Base-by-base conservation (phyloP, 129 eudicot species). In the Flaveria linearis region DNA sequence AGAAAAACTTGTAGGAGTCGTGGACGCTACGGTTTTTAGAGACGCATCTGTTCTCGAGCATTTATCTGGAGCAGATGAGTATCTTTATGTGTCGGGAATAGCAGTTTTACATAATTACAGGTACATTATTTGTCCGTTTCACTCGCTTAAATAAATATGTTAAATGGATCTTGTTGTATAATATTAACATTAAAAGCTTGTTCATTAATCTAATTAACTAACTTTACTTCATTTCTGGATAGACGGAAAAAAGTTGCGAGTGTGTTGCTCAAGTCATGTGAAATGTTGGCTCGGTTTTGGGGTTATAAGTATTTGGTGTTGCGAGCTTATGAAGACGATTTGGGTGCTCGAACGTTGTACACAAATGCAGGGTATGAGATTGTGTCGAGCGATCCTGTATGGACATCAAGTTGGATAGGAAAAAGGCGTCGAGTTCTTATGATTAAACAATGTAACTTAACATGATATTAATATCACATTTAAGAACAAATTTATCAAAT, bases 71-170 rank as follows among this genome's bases (percentile, higher is more conserved):
- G 92, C 84, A 16, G 69, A 83, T 12, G 96, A 95, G 78, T 95
- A 91, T 71, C 94, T 95, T 57, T 95, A 95, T 39, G 91, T 95
- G 16, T 95, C 99, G 0, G 99, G 99, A 16, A 95, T 95, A 23
- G 99, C 97, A 9, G 99, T 95, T 15, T 82, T 87, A 63, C 87
- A 72, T 77, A 78, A 75, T 64, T 89, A 82, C 93, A 93, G 98
- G 98, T 90, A 30, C 15, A 2, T n/a, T 11, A 3, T 22, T 23
- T 58, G 13, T 43, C 1, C 12, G 6, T 43, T 43, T 43, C 11
- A 43, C 47, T 43, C 47, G 5, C 36, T 30, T 7, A 43, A 10
- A 11, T 9, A 45, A 45, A 45, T 45, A 11, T 1, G 50, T 45
- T 45, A 45, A 45, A 4, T 36, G 7, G 7, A 30, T 2, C 30